Base-by-base conservation (phyloP, 148 eudicot genomes). In the Agrostemma githago region DNA sequence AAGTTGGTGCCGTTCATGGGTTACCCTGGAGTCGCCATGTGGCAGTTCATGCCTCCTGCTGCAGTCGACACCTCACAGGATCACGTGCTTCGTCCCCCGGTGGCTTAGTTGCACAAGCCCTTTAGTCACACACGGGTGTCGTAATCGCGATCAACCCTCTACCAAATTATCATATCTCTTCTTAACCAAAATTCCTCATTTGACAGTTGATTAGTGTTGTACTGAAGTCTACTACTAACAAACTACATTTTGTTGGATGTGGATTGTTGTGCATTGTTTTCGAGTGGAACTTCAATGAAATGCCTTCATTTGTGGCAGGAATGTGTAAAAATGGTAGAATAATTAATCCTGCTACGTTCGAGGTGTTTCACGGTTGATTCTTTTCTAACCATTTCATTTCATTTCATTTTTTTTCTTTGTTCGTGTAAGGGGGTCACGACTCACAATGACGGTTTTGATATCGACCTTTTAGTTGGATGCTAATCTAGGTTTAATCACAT, bases 21-120 rank as follows among this genome's bases (percentile, higher is more conserved):
- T 69, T 90, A 88, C 83, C 95, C 95, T 0, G 90, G 92, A 73
- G 87, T 88, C 38, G 90, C 90, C 73, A 90, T 90, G 95, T 90
- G 95, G 95, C 95, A 88, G 78, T 90, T 90, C 83, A 85, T 90
- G 95, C 92, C 95, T 6, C 89, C 92, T 53, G 87, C 92, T 63
- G 83, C 90, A 5, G 95, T 90, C 14, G 95, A 90, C 72, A 87
- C 95, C 71, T 88, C 95, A 1, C 90, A 88, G 76, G 92, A 90
- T 83, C 92, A 90, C 14, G 87, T 75, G 21, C 88, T 90, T 51
- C 91, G 89, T 67, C 92, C 95, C 9, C 96, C 92, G 0, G 92
- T 88, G 66, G 96, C 92, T 67, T 90, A 84, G 56, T 51, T 9
- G 56, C 56, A 11, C 56, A 51, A 51, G 15, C 56, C 14, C 56